Evolutionary conservation across 306 rosid genomes (phyloP).

Genomic region (Ceratonia siliqua): DNA sequence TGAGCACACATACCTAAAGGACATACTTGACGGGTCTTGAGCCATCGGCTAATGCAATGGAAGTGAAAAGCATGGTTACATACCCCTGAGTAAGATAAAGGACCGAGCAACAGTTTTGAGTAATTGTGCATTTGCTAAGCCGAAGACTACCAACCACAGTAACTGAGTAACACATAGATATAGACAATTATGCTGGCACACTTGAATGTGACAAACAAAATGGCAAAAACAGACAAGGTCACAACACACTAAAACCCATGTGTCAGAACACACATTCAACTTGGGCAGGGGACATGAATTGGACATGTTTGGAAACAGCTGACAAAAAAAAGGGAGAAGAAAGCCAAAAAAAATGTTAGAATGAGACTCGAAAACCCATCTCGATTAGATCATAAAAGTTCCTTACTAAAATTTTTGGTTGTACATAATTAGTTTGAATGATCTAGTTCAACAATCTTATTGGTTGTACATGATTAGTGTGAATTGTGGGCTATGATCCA

Average conservation of each 20-base stretch:
- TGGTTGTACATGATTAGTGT: not conserved
- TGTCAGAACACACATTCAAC: no score
- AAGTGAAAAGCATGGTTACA: constrained; percentile 92
- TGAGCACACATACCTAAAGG: constrained; percentile 61
- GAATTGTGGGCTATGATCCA: no score
- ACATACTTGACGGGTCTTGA: constrained; percentile 92
- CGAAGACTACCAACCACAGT: not conserved
- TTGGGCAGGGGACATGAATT: no score
- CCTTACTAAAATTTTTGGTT: no score
- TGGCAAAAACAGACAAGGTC: no score
- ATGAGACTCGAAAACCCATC: not conserved
- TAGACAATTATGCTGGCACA: not conserved
- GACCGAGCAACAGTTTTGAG: constrained; percentile 20
- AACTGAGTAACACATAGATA: not conserved
- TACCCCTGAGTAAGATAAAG: constrained; percentile 38
- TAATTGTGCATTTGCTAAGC: constrained; percentile 3
- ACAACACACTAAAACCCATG: no score
- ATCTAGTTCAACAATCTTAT: not conserved
- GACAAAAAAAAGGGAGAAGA: not conserved
- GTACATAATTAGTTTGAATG: not conserved
- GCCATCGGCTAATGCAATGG: constrained; percentile 96
- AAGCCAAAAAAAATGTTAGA: not conserved
- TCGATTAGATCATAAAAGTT: not conserved
- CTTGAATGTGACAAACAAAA: not conserved
- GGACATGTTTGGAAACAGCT: no score